A percentile compares a stretch with the other conserved stretches of the same genome.
Conservation (phyloP, 2,329 filamentous ascomycete genomes). For the Talaromyces verruculosus region DNA sequence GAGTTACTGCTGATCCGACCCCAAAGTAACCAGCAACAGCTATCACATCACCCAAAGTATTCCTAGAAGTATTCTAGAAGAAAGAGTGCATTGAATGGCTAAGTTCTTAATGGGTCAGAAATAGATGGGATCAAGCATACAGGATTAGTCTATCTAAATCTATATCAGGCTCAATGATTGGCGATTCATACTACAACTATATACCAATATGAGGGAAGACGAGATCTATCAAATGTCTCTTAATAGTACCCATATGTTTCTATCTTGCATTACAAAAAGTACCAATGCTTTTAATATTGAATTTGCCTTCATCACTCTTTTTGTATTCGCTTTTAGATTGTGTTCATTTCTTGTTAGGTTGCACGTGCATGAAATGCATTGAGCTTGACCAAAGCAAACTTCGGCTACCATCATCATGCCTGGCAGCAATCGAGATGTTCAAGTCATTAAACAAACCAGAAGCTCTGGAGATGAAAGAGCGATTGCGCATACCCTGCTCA, state of each 20-base stretch:
- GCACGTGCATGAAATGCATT: background rate
- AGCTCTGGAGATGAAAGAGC: background rate
- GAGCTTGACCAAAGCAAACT: background rate
- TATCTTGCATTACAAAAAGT: background rate
- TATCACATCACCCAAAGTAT: background rate
- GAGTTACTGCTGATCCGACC: constrained; percentile 11
- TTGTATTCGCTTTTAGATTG: background rate
- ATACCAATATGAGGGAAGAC: background rate
- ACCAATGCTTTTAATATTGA: background rate
- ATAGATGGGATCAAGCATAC: background rate
- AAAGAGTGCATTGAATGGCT: background rate
- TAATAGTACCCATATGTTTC: background rate
- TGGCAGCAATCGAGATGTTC: background rate
- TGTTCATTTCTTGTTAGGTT: background rate
- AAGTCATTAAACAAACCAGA: background rate
- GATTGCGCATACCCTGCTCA: constrained; percentile 4
- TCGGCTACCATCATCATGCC: background rate
- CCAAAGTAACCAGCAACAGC: background rate
- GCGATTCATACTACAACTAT: background rate
- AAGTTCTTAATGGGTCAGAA: background rate
- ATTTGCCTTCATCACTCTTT: background rate
- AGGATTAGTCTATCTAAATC: background rate
- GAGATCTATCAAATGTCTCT: background rate
- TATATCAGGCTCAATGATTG: background rate
- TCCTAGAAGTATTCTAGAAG: constrained; percentile 3